Conservation (phyloP, 805 yeast species). For the Candida adriatica region DNA sequence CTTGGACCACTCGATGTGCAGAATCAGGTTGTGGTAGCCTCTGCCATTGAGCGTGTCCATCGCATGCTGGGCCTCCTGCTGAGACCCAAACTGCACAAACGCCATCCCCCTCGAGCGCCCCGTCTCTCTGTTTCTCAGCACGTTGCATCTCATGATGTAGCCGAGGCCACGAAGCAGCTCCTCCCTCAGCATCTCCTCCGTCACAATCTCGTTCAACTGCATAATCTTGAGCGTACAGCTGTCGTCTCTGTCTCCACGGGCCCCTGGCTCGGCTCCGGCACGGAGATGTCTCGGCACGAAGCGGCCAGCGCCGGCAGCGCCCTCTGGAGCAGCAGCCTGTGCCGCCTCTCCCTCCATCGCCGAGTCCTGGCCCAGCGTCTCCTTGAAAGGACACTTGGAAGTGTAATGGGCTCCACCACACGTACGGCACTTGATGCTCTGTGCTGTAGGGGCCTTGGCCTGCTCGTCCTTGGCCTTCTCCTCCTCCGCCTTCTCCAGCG, state of each 20-base stretch:
- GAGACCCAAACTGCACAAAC: constrained; percentile 73
- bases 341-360: constrained; percentile 32
- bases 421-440: constrained; percentile 65
- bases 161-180: constrained; percentile 67
- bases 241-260: constrained; percentile 55
- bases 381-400: constrained; percentile 92
- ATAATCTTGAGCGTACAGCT: constrained; percentile 83
- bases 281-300: constrained; percentile 64
- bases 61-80: constrained; percentile 68
- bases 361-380: constrained; percentile 55
- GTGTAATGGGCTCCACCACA: constrained; percentile 96
- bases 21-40: constrained; percentile 87
- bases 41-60: constrained; percentile 73
- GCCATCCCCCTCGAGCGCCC: constrained; percentile 95
- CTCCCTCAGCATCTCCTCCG: constrained; percentile 70
- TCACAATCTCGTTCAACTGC: constrained; percentile 80
- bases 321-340: constrained; percentile 33
- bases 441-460: constrained; percentile 38
- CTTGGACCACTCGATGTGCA: constrained; percentile 57
- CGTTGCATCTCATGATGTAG: constrained; percentile 63
- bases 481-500: constrained; percentile 67
- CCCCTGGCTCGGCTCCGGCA: constrained; percentile 26
- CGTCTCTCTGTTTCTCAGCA: constrained; percentile 88
- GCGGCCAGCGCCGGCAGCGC: constrained; percentile 32
- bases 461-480: constrained; percentile 40